Percentiles rank a stretch among this genome's conserved stretches.
These are phyloP conservation scores for Apiospora aurea DNA, from an alignment of 2,329 filamentous ascomycete genomes.

Conservation along the genomic window DNA sequence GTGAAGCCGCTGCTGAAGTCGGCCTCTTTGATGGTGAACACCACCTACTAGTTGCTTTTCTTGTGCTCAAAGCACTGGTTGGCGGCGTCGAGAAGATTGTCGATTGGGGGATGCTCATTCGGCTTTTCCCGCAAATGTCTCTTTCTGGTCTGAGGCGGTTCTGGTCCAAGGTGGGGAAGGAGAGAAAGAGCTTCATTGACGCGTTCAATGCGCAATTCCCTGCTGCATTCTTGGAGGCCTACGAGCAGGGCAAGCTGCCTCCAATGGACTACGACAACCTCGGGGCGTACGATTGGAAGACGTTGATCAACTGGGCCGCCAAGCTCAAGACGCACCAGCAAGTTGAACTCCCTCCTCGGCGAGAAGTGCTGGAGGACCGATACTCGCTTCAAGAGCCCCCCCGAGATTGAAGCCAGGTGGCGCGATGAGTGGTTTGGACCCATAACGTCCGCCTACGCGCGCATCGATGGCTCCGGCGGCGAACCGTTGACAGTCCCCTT, in stretches of 20 bases:
- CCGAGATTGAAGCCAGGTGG: slow-evolving; percentile 52
- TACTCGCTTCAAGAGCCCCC: slow-evolving; percentile 49
- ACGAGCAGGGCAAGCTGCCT: slow-evolving; percentile 67
- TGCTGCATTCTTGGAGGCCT: slow-evolving; percentile 69
- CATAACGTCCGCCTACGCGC: slow-evolving; percentile 61
- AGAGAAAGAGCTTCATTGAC: slow-evolving; percentile 60
- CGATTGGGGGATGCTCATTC: slow-evolving; percentile 67
- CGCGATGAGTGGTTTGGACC: slow-evolving; percentile 63
- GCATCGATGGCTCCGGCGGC: slow-evolving; percentile 61
- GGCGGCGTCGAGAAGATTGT: slow-evolving; percentile 66
- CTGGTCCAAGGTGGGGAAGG: slow-evolving; percentile 61
- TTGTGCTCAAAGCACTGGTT: slow-evolving; percentile 63
- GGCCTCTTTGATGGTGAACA: slow-evolving; percentile 49
- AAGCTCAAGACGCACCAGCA: slow-evolving; percentile 55
- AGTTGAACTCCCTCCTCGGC: slow-evolving; percentile 56
- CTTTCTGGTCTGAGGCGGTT: slow-evolving; percentile 60
- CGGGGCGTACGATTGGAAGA: slow-evolving; percentile 71
- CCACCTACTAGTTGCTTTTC: slow-evolving; percentile 62
- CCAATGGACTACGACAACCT: slow-evolving; percentile 69
- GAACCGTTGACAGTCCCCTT: slow-evolving; percentile 51
- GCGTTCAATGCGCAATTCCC: slow-evolving; percentile 70
- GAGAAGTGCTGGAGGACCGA: slow-evolving; percentile 51
- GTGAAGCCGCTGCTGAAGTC: slow-evolving; percentile 40
- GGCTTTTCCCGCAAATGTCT: slow-evolving; percentile 61
- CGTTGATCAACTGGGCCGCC: slow-evolving; percentile 71